Conservation (phyloP, 1,284 basidiomycete species). For the Ustilago vetiveriae region DNA sequence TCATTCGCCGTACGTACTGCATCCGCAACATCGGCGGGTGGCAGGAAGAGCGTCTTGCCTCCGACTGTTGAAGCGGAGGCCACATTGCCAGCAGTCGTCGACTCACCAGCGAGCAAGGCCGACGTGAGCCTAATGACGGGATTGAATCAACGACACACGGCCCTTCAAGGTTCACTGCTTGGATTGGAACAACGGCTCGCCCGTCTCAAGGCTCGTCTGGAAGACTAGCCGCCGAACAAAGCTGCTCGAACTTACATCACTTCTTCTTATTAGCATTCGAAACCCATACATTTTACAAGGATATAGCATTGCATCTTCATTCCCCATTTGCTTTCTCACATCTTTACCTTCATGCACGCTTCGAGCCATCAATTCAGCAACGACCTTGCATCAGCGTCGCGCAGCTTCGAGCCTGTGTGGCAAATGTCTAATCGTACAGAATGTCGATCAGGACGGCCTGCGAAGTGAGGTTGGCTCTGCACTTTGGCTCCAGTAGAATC, state of each 20-base stretch:
- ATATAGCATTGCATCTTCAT: not conserved
- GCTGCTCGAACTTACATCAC: too few species aligned
- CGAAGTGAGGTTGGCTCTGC: slow-evolving; percentile 52
- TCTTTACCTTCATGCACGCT: too few species aligned
- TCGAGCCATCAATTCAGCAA: too few species aligned
- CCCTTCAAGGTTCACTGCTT: slow-evolving; percentile 39
- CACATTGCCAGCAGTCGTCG: slow-evolving; percentile 1
- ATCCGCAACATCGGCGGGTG: slow-evolving; percentile 1
- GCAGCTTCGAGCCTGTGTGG: too few species aligned
- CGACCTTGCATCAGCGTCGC: too few species aligned
- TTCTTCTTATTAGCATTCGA: not conserved
- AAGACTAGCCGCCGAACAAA: slow-evolving; percentile 17
- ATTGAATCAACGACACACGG: slow-evolving; percentile 32
- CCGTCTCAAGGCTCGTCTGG: slow-evolving; percentile 34
- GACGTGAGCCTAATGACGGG: slow-evolving; percentile 49
- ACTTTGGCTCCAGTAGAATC: slow-evolving; percentile 73
- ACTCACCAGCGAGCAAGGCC: slow-evolving; percentile 16
- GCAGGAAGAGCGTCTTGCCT: slow-evolving; percentile 1
- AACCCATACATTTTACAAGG: not conserved
- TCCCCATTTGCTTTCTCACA: too few species aligned
- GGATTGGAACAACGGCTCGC: slow-evolving; percentile 39
- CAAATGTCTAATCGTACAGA: slow-evolving; percentile 27
- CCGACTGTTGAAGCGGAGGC: not conserved
- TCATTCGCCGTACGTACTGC: slow-evolving; percentile 19
- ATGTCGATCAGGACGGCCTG: slow-evolving; percentile 56